Evolutionary conservation across 768 basidiomycete species (phyloP).

Genomic region (Tylopilus subfusipes): DNA sequence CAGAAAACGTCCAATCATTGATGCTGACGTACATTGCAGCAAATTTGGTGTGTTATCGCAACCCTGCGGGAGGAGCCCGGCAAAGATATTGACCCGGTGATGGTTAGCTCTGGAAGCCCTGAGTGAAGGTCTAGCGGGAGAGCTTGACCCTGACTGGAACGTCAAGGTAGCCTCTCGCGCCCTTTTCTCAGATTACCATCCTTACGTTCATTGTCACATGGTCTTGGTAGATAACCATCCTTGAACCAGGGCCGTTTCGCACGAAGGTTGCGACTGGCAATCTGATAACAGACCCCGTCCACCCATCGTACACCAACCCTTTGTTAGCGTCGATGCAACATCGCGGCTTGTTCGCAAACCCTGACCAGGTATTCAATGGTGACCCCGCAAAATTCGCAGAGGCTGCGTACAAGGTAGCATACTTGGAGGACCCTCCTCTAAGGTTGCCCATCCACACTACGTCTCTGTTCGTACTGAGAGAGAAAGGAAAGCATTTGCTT

Average conservation of each 20-base stretch:
- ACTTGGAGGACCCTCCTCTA: constrained; percentile 15
- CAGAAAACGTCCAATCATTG: background rate
- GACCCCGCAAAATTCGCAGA: constrained; percentile 19
- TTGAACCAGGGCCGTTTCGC: background rate
- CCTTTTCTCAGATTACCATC: background rate
- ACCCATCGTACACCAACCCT: constrained; percentile 14
- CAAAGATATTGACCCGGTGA: background rate
- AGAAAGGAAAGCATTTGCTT: constrained; percentile 3
- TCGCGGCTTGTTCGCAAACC: background rate
- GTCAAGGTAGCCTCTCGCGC: constrained; percentile 15
- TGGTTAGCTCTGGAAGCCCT: constrained; percentile 14
- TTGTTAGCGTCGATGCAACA: background rate
- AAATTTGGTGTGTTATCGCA: constrained; percentile 12
- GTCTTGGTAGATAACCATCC: constrained; percentile 2
- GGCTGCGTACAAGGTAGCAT: constrained; percentile 1
- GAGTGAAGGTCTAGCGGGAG: constrained; percentile 11
- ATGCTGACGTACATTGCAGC: constrained; percentile 4
- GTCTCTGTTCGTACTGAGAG: background rate
- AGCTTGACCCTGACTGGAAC: constrained; percentile 21
- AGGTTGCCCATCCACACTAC: constrained; percentile 5
- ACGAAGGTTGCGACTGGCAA: background rate
- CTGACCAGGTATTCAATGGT: background rate
- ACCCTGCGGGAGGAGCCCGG: background rate
- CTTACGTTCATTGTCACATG: background rate
- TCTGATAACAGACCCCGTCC: background rate